Evolutionary conservation across 352 stramenopile species (phyloP).

Genomic region (Globisporangium spiculum): DNA sequence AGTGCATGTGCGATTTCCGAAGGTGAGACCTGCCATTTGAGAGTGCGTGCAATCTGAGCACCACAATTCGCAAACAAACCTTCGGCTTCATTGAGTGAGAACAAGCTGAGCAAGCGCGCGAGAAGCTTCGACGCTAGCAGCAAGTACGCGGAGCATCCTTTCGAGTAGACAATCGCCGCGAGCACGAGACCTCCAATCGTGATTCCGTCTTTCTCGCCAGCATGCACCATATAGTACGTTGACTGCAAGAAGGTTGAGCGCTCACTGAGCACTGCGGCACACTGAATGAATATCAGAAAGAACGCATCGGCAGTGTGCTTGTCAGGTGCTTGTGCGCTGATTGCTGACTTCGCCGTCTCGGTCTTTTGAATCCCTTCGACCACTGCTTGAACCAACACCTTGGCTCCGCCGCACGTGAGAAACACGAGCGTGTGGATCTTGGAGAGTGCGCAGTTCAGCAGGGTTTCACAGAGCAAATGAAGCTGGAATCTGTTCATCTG

Average conservation of each 20-base stretch:
- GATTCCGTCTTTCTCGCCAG: conserved; percentile 14
- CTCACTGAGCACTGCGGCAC: conserved; percentile 19
- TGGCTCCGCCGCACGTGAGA: neutral
- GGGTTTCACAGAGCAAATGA: neutral
- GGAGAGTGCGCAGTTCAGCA: neutral
- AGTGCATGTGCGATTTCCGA: conserved; percentile 17
- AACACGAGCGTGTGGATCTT: conserved; percentile 6
- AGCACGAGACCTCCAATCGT: conserved; percentile 18
- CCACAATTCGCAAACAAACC: conserved; percentile 9
- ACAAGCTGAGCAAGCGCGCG: conserved; percentile 16
- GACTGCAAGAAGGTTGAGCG: conserved; percentile 20
- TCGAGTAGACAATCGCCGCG: conserved; percentile 1
- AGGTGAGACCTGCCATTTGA: conserved; percentile 13
- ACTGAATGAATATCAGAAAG: neutral
- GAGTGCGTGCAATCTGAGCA: conserved; percentile 15
- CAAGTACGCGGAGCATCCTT: conserved; percentile 4
- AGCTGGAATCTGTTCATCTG: conserved; percentile 9
- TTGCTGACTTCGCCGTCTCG: neutral
- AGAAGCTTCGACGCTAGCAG: conserved; percentile 21
- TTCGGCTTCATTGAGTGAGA: conserved; percentile 16
- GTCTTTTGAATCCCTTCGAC: neutral
- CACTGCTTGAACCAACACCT: neutral
- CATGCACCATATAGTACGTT: conserved; percentile 21
- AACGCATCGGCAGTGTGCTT: neutral
- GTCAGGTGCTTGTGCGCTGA: neutral